Evolutionary conservation across 1,284 basidiomycete species (phyloP), one percentile per base, ranked within the genome.

Genomic region (Mycosarcoma maydis): DNA sequence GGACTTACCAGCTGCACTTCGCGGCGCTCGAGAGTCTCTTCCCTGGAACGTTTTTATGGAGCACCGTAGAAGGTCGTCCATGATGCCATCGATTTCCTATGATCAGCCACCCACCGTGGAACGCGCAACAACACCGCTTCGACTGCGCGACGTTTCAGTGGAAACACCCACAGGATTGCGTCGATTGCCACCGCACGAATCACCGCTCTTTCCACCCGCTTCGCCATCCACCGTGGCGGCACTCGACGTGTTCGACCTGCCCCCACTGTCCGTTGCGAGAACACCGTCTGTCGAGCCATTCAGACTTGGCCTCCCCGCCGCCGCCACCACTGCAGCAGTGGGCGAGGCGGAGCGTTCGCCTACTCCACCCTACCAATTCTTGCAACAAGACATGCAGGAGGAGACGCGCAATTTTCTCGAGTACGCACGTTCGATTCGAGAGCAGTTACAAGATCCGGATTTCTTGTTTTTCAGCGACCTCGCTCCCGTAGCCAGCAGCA

Each of bases 401-500:
- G 69, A 71, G 19, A 69, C 65, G 6, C 34, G 57, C 32, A 72
- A 75, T 43, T 75, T 75, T 55, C 38, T 42, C 34, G 41, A 56
- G 10, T 75, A 72, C 41, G 57, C 66, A 7, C 24, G 33, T 6
- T 39, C 39, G 1, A 49, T 69, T 17, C 19, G 49, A 24, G 39
- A 47, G 10, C 40, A 72, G 32, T 33, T 72, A 23, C 48, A 61
- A 9, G 69, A 72, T 48, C 46, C 62, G 0, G 29, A 20, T 8
- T 56, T 72, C 14, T 37, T 72, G 39, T 66, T 70, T 45, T 72
- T 69, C 9, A 68, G 70, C 53, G 70, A 72, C 39, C 47, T 72
- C 29, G 65, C 46, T 3, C 64, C 69, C 0, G 59, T 74, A 0
- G 55, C 68, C 0, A 49, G 53, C 14, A 76, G 73, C 14, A 65